These are phyloP conservation scores for Trichosporon inkin DNA, from an alignment of 1,284 basidiomycete genomes.

Conservation along the genomic window DNA sequence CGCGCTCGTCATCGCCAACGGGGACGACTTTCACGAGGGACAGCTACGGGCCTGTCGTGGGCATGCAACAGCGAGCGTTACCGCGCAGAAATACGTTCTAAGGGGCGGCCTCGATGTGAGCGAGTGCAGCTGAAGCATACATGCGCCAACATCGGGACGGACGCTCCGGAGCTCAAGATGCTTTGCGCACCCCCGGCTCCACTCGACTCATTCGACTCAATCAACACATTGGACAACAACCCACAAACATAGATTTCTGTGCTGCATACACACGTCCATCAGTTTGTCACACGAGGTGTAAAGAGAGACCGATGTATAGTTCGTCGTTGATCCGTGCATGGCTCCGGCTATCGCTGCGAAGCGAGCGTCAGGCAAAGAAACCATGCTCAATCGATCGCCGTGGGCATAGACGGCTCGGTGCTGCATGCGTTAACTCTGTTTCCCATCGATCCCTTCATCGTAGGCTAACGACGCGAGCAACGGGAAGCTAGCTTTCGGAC, in stretches of 20 bases:
- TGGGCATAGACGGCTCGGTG: no score
- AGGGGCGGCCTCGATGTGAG: no score
- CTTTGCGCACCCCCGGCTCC: no score
- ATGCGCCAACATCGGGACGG: no score
- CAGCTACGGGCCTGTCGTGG: conserved; percentile 5
- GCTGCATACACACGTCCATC: background rate
- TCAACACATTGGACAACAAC: background rate
- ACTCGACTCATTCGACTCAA: background rate
- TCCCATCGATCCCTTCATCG: no score
- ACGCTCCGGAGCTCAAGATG: no score
- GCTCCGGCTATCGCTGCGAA: background rate
- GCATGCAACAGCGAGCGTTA: conserved; percentile 1
- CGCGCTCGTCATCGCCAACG: background rate
- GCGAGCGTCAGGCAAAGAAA: no score
- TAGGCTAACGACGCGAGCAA: no score
- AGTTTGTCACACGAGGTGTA: background rate
- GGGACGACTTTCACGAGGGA: background rate
- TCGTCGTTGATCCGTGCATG: background rate
- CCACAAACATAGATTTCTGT: background rate
- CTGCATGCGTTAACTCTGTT: no score
- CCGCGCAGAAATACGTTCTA: background rate
- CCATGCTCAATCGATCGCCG: no score
- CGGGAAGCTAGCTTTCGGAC: no score
- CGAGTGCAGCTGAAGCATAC: no score
- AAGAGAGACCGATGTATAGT: background rate